Conservation (phyloP, 345 rosid species). For the Combretum micranthum region DNA sequence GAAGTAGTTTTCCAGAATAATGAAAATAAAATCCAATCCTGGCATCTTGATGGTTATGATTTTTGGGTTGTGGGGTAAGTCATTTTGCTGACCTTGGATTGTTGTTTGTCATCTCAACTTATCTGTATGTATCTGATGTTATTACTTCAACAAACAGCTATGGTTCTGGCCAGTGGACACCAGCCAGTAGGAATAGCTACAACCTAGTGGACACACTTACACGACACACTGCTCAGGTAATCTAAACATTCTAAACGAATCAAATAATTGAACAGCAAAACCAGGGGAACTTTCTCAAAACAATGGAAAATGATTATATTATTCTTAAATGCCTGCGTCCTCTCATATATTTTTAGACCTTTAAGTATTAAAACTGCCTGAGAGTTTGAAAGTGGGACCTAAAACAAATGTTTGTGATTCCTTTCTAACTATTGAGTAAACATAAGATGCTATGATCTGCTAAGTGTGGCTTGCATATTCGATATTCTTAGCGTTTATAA, state of each 20-base stretch:
- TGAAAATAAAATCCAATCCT: conserved; percentile 16
- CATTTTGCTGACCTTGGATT: not conserved
- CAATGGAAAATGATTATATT: no score
- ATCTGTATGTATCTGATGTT: not conserved
- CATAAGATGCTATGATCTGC: no score
- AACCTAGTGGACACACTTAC: conserved; percentile 19
- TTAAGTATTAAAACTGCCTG: no score
- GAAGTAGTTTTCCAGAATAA: conserved; percentile 22
- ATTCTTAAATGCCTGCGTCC: no score
- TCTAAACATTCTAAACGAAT: not conserved
- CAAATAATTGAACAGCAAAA: not conserved
- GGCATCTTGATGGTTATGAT: conserved; percentile 25
- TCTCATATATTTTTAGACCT: no score
- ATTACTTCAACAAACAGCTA: conserved; percentile 9
- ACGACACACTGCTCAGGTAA: conserved; percentile 24
- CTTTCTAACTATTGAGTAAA: no score
- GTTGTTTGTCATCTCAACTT: not conserved
- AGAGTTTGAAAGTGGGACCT: no score
- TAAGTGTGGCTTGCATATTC: no score
- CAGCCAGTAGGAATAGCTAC: conserved; percentile 15
- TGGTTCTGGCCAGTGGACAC: conserved; percentile 20
- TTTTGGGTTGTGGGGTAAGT: conserved; percentile 25
- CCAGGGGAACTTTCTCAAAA: not conserved
- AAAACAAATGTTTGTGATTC: no score
- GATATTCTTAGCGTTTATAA: no score